phyloP scores from a whole-genome alignment of 768 basidiomycete genomes.

The Epithele typhae region DNA sequence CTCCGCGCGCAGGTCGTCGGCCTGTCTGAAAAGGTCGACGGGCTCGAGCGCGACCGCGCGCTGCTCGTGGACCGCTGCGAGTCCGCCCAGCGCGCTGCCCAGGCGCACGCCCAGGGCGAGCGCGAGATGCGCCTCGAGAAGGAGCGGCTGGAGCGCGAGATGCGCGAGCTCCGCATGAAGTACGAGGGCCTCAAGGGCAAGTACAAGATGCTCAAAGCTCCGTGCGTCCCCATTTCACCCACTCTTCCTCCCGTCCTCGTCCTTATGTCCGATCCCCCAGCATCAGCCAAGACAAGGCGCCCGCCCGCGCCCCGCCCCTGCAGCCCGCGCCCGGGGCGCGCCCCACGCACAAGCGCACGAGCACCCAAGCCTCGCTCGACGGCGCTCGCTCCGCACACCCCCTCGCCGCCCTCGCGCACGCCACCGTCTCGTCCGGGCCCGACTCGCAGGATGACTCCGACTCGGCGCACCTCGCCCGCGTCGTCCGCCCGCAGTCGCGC shows the following conservation, averaged over 20 bases:
- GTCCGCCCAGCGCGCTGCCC: constrained; percentile 30
- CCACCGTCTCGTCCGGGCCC: constrained; percentile 1
- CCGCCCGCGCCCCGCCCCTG: neutral
- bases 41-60: constrained; percentile 38
- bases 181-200: constrained; percentile 16
- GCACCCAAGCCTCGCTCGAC: constrained; percentile 18
- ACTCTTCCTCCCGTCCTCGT: neutral
- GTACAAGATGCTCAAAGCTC: constrained; percentile 16
- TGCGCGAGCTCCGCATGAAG: constrained; percentile 15
- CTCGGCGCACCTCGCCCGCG: no score
- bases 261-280: neutral
- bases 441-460: neutral
- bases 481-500: constrained; percentile 9
- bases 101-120: constrained; percentile 30
- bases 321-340: no score
- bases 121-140: constrained; percentile 18
- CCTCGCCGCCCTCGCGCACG: no score
- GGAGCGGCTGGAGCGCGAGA: constrained; percentile 16
- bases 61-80: constrained; percentile 42
- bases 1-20: constrained; percentile 31
- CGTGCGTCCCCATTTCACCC: constrained; percentile 4
- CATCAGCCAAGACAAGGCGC: constrained; percentile 2
- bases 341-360: constrained; percentile 18
- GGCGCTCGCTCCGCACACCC: no score
- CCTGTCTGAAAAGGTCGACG: constrained; percentile 36